Conservation (phyloP, 2,329 filamentous ascomycete species). For the Fusarium annulatum region DNA sequence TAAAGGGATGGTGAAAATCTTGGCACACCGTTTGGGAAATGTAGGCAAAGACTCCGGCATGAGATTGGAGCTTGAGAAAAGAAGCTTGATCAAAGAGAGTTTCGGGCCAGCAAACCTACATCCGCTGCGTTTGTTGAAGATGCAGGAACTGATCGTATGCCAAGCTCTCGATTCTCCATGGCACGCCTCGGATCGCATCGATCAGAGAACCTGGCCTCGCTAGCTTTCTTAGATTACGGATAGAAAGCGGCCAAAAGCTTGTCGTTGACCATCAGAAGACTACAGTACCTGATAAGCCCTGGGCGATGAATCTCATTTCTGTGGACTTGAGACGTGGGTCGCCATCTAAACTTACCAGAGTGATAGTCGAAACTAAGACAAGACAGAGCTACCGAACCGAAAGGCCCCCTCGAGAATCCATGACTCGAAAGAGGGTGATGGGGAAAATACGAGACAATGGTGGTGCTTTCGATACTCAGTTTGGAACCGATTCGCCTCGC, state of each 20-base stretch:
- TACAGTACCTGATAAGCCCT: conserved; percentile 1
- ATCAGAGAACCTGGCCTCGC: conserved; percentile 17
- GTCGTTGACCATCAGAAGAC: conserved; percentile 6
- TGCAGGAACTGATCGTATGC: neutral
- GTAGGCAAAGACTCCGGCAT: neutral
- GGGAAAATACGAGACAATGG: conserved; percentile 5
- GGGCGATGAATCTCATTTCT: conserved; percentile 8
- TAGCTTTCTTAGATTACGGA: neutral
- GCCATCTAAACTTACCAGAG: neutral
- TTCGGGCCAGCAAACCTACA: neutral
- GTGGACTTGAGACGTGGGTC: conserved; percentile 25
- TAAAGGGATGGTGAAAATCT: conserved; percentile 2
- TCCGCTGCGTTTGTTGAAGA: neutral
- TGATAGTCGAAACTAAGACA: neutral
- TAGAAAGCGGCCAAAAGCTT: conserved; percentile 29
- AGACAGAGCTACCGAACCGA: conserved; percentile 9
- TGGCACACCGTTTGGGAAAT: conserved; percentile 10
- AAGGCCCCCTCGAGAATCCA: conserved; percentile 2
- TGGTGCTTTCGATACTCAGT: neutral
- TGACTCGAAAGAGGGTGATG: conserved; percentile 13
- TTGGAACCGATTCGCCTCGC: conserved; percentile 3
- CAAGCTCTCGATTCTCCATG: conserved; percentile 24
- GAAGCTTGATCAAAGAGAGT: conserved; percentile 4
- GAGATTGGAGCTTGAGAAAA: conserved; percentile 1
- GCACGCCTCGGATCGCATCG: conserved; percentile 15